Evolutionary conservation across 805 yeast genomes (phyloP).

Genomic region (Nakazawaea holstii): DNA sequence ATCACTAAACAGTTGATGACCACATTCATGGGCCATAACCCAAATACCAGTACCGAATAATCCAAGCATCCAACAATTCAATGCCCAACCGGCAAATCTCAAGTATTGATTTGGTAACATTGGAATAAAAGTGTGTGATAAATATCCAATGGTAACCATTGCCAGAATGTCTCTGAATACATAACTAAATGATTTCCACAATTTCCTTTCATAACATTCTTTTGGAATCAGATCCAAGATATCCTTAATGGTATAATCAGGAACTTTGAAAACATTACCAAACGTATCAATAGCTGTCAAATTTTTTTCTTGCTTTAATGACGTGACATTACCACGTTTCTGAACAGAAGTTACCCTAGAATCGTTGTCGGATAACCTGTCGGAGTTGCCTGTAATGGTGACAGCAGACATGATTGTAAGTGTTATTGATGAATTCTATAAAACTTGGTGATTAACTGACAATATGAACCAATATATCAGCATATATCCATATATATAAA

Average conservation of each 20-base stretch:
- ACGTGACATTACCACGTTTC: slow-evolving; percentile 37
- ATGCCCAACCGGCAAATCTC: slow-evolving; percentile 56
- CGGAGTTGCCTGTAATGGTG: slow-evolving; percentile 22
- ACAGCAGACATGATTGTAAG: slow-evolving; percentile 25
- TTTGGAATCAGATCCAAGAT: slow-evolving; percentile 67
- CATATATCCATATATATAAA: neutral
- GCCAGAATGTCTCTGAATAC: slow-evolving; percentile 61
- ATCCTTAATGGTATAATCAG: slow-evolving; percentile 73
- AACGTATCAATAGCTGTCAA: slow-evolving; percentile 49
- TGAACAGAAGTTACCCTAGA: slow-evolving; percentile 14
- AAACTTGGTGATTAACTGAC: neutral
- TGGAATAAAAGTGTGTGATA: slow-evolving; percentile 52
- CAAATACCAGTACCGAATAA: slow-evolving; percentile 73
- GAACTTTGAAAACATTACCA: slow-evolving; percentile 67
- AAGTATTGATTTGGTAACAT: slow-evolving; percentile 33
- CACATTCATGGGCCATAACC: slow-evolving; percentile 90
- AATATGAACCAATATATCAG: neutral
- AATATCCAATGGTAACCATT: slow-evolving; percentile 42
- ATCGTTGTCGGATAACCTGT: slow-evolving; percentile 3
- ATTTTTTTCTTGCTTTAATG: slow-evolving; percentile 26
- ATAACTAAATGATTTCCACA: slow-evolving; percentile 50
- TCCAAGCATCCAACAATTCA: slow-evolving; percentile 51
- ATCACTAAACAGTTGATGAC: slow-evolving; percentile 81
- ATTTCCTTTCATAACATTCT: slow-evolving; percentile 65
- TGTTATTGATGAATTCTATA: neutral